Percentiles rank a stretch among this genome's conserved stretches.
Evolutionary conservation across 441 rosid genomes (phyloP).

Genomic region (Flueggea neowawraea): DNA sequence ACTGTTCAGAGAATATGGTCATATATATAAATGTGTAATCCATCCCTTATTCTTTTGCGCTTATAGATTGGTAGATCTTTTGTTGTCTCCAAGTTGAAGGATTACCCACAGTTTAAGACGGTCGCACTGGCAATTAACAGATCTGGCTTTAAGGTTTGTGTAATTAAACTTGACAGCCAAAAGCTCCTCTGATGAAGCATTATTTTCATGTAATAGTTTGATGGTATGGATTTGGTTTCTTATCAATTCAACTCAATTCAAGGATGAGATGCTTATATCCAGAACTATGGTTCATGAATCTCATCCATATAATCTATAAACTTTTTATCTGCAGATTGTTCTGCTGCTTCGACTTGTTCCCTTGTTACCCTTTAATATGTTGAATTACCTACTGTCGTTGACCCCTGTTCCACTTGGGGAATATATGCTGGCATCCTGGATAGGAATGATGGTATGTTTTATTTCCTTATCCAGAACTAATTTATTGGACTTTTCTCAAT

Average conservation of each 20-base stretch:
- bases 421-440: slow-evolving; percentile 87
- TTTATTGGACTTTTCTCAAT: background rate
- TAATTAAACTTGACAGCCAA: slow-evolving; percentile 5
- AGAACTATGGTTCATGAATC: background rate
- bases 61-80: slow-evolving; percentile 79
- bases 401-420: slow-evolving; percentile 64
- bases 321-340: slow-evolving; percentile 30
- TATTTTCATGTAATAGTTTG: no score
- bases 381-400: slow-evolving; percentile 90
- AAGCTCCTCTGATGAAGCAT: slow-evolving; percentile 3
- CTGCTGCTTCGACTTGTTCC: slow-evolving; percentile 95
- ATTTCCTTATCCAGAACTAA: background rate
- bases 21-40: background rate
- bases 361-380: slow-evolving; percentile 81
- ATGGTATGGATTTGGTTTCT: no score
- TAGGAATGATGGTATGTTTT: slow-evolving; percentile 86
- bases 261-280: no score
- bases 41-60: slow-evolving; percentile 7
- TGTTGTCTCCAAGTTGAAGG: slow-evolving; percentile 84
- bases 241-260: no score
- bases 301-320: slow-evolving; percentile 6
- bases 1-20: no score
- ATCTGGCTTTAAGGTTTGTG: slow-evolving; percentile 90
- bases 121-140: slow-evolving; percentile 78
- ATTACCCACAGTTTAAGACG: slow-evolving; percentile 87